Base-by-base conservation (phyloP, 2,329 filamentous ascomycete genomes). In the Penicillium sp. region DNA sequence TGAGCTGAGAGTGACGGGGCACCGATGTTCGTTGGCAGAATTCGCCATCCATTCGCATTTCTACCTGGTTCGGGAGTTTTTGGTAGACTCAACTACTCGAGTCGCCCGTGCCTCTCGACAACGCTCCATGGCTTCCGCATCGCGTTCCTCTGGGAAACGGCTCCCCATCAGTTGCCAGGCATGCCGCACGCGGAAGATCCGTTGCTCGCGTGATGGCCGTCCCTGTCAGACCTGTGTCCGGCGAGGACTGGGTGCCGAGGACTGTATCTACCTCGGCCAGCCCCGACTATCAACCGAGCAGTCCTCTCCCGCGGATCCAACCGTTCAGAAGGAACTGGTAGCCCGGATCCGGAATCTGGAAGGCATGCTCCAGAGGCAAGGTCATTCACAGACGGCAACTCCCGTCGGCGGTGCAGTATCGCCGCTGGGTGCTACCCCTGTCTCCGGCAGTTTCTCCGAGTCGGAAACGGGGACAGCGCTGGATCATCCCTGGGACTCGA, bases 131-230 rank as follows among this genome's bases (percentile, higher is more conserved):
- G 37, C 56, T 30, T 43, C 52, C 11, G 48, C 55, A 30, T 55
- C 51, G 29, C 59, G 57, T 9, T 53, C 59, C 15, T 43, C 53
- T 6, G 59, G 60, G 29, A 66, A 64, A 40, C 59, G 64, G 7
- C 54, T 67, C 16, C 66, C 66, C 8, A 61, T 69, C 27, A 67
- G 61, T 38, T 69, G 66, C 28, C 64, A 69, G 42, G 64, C 67
- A 25, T 69, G 66, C 45, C 60, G 66, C 31, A 59, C 57, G 8
- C 53, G 66, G 32, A 69, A 69, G 38, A 69, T 69, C 28, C 57
- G 60, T 17, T 69, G 66, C 43, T 59, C 63, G 16, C 65, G 66
- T 16, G 63, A 66, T 45, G 56, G 56, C n/a, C 54, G 58, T 10
- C 65, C 65, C 15, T 69, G 66, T 30, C 58, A 67, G 27, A 67